Base-by-base conservation (phyloP, 176 grass and related monocot genomes). In the Eragrostis nindensis region DNA sequence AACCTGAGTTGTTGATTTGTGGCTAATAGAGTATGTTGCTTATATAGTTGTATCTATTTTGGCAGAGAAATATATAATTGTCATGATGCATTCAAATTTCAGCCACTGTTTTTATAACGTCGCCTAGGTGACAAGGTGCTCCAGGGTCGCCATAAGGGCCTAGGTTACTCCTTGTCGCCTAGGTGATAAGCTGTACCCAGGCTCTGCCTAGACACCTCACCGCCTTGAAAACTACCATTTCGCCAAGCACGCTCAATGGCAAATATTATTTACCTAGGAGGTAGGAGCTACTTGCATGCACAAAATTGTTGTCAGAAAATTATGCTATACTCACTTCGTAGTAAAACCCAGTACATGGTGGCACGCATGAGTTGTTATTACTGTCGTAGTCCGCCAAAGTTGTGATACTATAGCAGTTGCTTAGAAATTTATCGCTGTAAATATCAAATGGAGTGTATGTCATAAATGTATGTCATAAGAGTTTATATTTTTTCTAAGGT, bases 41-140 rank as follows among this genome's bases (percentile, higher is more conserved):
- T 59, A 22, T 59, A 22, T 65, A 36, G 5, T 43, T 52, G 41
- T 64, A 63, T 85, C 29, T 63, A 1, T 24, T 41, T 78, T 24
- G 12, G 18, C 45, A 36, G 16, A 30, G 2, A 53, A 29, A 52
- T 32, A 44, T 54, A 63, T 7, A 43, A 9, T 62, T 17, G 8
- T 42, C 12, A 32, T 78, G 55, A 72, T 45, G 11, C 21, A 2
- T 77, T 49, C 44, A 78, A 66, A 66, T 66, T 66, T 66, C 27
- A 70, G 16, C 2, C 32, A 36, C 4, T 36, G 32, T 36, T 36
- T 36, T 36, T 36, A 36, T 36, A 36, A 4, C 32, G 32, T 4
- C 32, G 32, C 32, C 32, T 36, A 36, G 32, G 32, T 4, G 32
- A 36, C n/a, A n/a, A 36, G 32, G 32, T 4, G 2, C 2, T 4